Evolutionary conservation across 768 basidiomycete species (phyloP), one percentile per base, ranked within the genome.

Genomic region (Collybiopsis confluens): DNA sequence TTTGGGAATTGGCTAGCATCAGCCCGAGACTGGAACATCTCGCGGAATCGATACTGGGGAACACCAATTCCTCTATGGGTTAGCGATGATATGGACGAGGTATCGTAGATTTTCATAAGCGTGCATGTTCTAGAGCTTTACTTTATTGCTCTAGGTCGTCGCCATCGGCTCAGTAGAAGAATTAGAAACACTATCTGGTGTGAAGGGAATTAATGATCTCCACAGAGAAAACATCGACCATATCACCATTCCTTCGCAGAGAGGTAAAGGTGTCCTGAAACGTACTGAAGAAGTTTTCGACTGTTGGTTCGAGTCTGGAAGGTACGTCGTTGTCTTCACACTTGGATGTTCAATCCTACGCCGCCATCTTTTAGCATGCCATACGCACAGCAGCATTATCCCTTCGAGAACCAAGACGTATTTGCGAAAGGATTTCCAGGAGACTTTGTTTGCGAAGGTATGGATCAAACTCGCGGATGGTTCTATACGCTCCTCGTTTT

Each of bases 251-350:
- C 97, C 96, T 9, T 97, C 94, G 18, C 75, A 86, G 65, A 71
- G 82, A 66, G 96, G 95, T 49, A 95, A 92, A 62, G 96, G 96
- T 15, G 69, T 70, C 10, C 72, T 99, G 21, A 90, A 80, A 69
- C 86, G 97, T 45, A 79, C 98, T n/a, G 92, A 97, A 56, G 97
- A 98, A 68, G 93, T 99, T 35, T 98, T 99, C 65, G 97, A 99
- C 66, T 99, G 97, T 64, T 99, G 97, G 97, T 99, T 99, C 65
- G 97, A 99, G 72, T 98, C 96, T 3, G 97, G 97, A 73, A 93
- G 90, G 93, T 93, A 59, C 57, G 81, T 45, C 3, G 16, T 53
- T 35, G 23, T 24, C 43, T 35, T 45, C 36, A 28, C 8, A 30
- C 15, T 36, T 24, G n/a, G 13, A 33, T 40, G 24, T 38, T 37